Evolutionary conservation across 768 basidiomycete genomes (phyloP), one percentile per base, ranked within the genome.

Genomic region (Phaeotremella fagi): DNA sequence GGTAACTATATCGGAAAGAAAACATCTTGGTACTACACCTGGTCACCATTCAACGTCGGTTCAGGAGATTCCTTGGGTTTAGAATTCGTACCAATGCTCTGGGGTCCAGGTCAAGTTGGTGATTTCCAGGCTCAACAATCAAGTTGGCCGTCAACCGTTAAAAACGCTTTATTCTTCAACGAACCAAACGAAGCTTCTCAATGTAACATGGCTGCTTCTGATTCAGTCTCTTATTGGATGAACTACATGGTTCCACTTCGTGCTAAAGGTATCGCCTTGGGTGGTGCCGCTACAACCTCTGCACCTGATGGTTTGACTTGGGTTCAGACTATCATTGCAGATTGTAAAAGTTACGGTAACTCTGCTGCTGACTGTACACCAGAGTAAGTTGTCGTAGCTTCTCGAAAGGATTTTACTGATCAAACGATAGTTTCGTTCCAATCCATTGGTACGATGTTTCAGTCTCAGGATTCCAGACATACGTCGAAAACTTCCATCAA

Each of bases 121-220:
- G 64, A 64, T 35, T 70, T 54, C 53, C 55, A 46, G 37, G 29
- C 47, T 33, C 53, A 53, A 37, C 62, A 78, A 44, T 57, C 70
- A 15, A 82, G 82, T 33, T 82, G 85, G 63, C 80, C 82, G 48
- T 57, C 54, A 12, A 69, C 57, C 9, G 67, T 70, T 61, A 74
- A 22, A 64, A 65, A 68, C 48, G 81, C 78, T 35, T 59, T 86
- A 20, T 85, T 83, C 48, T 74, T 80, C 68, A 95, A 94, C 65
- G 90, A 90, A 70, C 87, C 87, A 24, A 83, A 92, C 57, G 77
- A 84, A 55, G 2, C 50, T 0, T 75, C 75, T 1, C 86, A 92
- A 73, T 78, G 84, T 52, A 80, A 85, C 77, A 77, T 90, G 70
- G 45, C 51, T 29, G 79, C 87, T 3, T 2, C 55, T 1, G 58